Percentiles rank a stretch among this genome's conserved stretches.
Conservation (phyloP, 192 early-diverging fungal species). For the Backusella tarrabulga region DNA sequence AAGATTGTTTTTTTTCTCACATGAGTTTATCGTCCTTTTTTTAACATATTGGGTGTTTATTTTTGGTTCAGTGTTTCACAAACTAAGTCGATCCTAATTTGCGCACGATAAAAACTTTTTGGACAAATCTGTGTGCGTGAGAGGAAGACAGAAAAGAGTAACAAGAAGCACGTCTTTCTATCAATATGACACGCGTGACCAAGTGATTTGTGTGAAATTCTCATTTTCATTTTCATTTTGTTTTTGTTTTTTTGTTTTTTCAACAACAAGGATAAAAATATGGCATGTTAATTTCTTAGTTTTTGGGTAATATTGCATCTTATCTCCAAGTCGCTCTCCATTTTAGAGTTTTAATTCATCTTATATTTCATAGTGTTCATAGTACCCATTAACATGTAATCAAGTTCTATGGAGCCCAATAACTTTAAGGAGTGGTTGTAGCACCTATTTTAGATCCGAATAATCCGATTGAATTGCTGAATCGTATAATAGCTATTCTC, state of each 20-base stretch:
- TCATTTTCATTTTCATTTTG: neutral
- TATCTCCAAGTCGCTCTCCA: no score
- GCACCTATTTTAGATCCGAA: neutral
- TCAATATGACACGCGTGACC: neutral
- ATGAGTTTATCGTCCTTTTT: neutral
- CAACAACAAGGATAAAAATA: neutral
- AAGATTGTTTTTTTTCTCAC: neutral
- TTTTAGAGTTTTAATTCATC: neutral
- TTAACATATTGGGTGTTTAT: neutral
- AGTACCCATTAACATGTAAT: neutral
- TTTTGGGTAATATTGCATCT: no score
- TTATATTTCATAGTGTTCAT: neutral
- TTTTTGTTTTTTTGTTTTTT: no score
- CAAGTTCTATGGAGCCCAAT: neutral
- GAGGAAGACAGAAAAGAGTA: neutral
- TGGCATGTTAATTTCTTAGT: neutral
- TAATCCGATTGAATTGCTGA: neutral
- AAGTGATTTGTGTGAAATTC: neutral
- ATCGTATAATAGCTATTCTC: neutral
- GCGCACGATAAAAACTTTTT: neutral
- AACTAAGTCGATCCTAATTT: neutral
- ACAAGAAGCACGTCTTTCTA: neutral
- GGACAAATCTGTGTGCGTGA: neutral
- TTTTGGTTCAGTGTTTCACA: constrained; percentile 3
- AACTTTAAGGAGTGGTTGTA: neutral